phyloP scores from a whole-genome alignment of 768 basidiomycete species.

The Melanogaster broomeanus region DNA sequence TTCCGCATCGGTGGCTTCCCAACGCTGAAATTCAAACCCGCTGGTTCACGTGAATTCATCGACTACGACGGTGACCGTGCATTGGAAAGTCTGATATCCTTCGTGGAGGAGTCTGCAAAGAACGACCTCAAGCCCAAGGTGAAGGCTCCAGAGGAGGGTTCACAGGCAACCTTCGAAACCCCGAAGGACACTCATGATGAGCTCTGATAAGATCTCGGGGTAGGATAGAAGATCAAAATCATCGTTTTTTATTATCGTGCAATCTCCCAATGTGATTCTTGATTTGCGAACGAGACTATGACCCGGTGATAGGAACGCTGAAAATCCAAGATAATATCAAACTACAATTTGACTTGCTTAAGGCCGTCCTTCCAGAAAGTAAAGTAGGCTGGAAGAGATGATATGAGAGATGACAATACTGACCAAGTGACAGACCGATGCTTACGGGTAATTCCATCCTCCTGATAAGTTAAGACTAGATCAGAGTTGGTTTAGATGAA shows the following conservation, averaged over 20 bases:
- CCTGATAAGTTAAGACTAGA: conserved; percentile 43
- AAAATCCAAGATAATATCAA: conserved; percentile 11
- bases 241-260: conserved; percentile 20
- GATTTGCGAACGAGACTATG: conserved; percentile 10
- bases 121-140: conserved; percentile 57
- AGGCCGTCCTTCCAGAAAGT: conserved; percentile 97
- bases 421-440: conserved; percentile 8
- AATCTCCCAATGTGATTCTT: conserved; percentile 16
- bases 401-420: conserved; percentile 9
- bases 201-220: conserved; percentile 19
- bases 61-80: conserved; percentile 94
- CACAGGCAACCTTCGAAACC: conserved; percentile 26
- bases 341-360: conserved; percentile 73
- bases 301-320: not conserved
- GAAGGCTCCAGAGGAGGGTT: conserved; percentile 22
- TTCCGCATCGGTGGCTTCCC: conserved; percentile 93
- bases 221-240: conserved; percentile 19
- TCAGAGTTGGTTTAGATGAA: conserved; percentile 6
- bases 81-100: conserved; percentile 81
- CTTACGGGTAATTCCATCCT: conserved; percentile 82
- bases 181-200: conserved; percentile 30
- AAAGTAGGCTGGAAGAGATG: conserved; percentile 70
- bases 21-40: conserved; percentile 94
- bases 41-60: conserved; percentile 82
- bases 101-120: conserved; percentile 79